Percentiles rank a stretch among this genome's conserved stretches.
phyloP scores from a whole-genome alignment of 2,329 filamentous ascomycete genomes.

The Waltergamsia citrina region DNA sequence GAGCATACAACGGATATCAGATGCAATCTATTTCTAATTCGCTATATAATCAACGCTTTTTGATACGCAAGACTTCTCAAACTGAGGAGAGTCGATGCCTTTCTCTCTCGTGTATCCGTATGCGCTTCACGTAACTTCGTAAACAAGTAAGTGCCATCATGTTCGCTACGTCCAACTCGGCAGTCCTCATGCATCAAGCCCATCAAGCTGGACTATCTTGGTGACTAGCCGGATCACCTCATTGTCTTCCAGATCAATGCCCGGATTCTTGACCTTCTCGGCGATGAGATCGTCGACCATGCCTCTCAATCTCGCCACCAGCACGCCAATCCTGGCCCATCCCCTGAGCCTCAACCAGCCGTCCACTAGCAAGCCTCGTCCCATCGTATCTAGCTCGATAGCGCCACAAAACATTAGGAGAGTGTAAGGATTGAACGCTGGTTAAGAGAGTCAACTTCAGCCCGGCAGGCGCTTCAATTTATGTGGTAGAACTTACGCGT shows the following conservation, averaged over 20 bases:
- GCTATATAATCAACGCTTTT: too few relatives aligned
- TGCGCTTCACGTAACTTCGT: too few relatives aligned
- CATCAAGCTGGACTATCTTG: slow-evolving; percentile 81
- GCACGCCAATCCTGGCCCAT: slow-evolving; percentile 89
- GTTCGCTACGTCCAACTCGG: too few relatives aligned
- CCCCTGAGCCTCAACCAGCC: slow-evolving; percentile 80
- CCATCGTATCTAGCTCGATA: slow-evolving; percentile 78
- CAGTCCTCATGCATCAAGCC: slow-evolving; percentile 64
- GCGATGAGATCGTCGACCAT: slow-evolving; percentile 84
- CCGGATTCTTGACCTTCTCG: slow-evolving; percentile 69
- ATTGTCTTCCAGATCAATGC: slow-evolving; percentile 43
- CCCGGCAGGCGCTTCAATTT: too few relatives aligned
- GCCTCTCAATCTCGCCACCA: slow-evolving; percentile 71
- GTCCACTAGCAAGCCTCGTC: slow-evolving; percentile 80
- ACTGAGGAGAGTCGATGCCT: too few relatives aligned
- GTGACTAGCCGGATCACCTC: slow-evolving; percentile 71
- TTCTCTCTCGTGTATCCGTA: too few relatives aligned
- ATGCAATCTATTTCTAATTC: too few relatives aligned
- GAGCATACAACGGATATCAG: too few relatives aligned
- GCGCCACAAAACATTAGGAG: slow-evolving; percentile 80
- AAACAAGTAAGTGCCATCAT: too few relatives aligned
- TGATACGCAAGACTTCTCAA: too few relatives aligned
- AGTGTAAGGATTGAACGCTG: slow-evolving; percentile 81
- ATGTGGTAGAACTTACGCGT: slow-evolving; percentile 59
- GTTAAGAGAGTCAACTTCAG: too few relatives aligned